Evolutionary conservation across 2,329 filamentous ascomycete genomes (phyloP).

Genomic region (Cladosporium colombiae): DNA sequence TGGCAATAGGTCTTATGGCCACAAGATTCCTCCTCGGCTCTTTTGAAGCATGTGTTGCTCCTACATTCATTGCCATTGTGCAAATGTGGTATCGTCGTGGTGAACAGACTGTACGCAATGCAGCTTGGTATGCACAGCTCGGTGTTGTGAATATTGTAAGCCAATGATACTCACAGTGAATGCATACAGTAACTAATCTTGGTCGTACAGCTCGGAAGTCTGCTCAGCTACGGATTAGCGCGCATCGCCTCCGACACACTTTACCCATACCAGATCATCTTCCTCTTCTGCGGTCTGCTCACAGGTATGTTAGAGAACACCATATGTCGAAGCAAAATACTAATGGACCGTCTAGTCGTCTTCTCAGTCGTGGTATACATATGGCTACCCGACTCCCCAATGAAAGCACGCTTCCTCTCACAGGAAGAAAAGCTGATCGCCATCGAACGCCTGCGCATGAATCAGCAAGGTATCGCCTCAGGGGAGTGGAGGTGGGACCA

Average conservation of each 20-base stretch:
- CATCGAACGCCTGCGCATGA: conserved; percentile 53
- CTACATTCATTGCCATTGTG: conserved; percentile 32
- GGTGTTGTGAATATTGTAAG: conserved; percentile 34
- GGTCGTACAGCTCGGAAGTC: conserved; percentile 28
- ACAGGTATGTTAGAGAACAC: conserved; percentile 36
- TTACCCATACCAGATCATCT: conserved; percentile 28
- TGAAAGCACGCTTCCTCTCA: conserved; percentile 59
- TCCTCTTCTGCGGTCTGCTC: conserved; percentile 37
- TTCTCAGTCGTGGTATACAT: conserved; percentile 55
- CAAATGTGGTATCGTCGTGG: conserved; percentile 33
- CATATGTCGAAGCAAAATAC: not conserved
- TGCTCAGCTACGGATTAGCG: conserved; percentile 33
- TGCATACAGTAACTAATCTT: not conserved
- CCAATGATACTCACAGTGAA: not conserved
- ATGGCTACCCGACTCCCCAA: conserved; percentile 65
- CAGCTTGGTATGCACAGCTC: conserved; percentile 35
- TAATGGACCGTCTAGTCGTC: conserved; percentile 48
- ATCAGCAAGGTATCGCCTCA: conserved; percentile 45
- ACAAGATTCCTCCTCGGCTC: conserved; percentile 59
- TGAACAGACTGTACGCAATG: conserved; percentile 34
- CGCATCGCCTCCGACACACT: conserved; percentile 30
- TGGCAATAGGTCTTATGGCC: conserved; percentile 45
- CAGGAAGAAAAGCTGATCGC: conserved; percentile 60
- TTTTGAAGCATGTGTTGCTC: conserved; percentile 50
- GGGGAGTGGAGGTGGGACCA: conserved; percentile 55